Percentiles rank a stretch among this genome's conserved stretches.
Conservation (phyloP, 305 asterid genomes). For the Fraxinus dipetala region DNA sequence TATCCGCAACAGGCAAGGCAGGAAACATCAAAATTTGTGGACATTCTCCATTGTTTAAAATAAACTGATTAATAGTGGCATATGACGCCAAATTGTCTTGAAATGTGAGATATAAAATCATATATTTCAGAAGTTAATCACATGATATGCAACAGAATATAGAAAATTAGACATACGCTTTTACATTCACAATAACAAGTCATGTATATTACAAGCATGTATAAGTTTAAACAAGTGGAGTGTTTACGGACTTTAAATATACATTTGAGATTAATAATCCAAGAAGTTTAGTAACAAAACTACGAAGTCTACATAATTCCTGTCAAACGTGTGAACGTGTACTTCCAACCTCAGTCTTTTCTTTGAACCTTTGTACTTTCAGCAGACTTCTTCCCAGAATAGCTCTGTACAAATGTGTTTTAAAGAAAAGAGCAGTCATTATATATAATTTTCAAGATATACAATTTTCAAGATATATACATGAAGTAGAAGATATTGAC, state of each 20-base stretch:
- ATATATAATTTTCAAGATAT: conserved; percentile 4
- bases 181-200: conserved; percentile 13
- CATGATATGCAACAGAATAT: neutral
- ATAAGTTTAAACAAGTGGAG: conserved; percentile 10
- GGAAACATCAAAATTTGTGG: neutral
- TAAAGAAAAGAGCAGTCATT: neutral
- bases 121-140: neutral
- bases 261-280: conserved; percentile 11
- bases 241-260: neutral
- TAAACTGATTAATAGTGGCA: neutral
- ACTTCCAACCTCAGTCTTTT: conserved; percentile 29
- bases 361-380: conserved; percentile 28
- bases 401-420: conserved; percentile 36
- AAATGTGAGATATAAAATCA: neutral
- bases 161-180: neutral
- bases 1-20: neutral
- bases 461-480: neutral
- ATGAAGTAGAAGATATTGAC: neutral
- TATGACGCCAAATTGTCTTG: neutral
- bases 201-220: neutral
- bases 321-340: neutral
- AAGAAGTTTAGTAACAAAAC: neutral
- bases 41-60: neutral
- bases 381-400: conserved; percentile 39
- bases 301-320: neutral